Evolutionary conservation across 306 rosid genomes (phyloP).

Genomic region (Ormosia emarginata): DNA sequence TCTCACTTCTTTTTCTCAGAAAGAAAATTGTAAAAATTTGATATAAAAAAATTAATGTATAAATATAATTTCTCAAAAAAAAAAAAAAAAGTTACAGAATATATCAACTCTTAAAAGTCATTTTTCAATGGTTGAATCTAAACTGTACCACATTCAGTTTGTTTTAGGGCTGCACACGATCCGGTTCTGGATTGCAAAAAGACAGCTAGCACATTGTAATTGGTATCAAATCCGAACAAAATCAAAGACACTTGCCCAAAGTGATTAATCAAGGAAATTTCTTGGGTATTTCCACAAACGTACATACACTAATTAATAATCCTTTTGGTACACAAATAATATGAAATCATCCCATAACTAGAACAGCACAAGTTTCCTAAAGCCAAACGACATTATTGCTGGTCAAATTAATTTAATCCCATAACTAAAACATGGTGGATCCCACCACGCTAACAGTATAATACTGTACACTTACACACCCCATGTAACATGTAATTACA

Average conservation of each 20-base stretch:
- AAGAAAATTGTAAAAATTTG: too few relatives aligned
- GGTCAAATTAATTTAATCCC: not conserved
- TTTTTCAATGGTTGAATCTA: too few relatives aligned
- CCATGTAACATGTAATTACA: not conserved
- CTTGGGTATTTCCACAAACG: not conserved
- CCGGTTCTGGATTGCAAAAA: too few relatives aligned
- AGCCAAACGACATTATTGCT: not conserved
- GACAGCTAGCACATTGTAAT: not conserved
- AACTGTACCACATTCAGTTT: too few relatives aligned
- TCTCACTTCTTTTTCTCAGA: too few relatives aligned
- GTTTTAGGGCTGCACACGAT: too few relatives aligned
- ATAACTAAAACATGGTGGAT: not conserved
- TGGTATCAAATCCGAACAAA: not conserved
- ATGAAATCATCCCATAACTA: too few relatives aligned
- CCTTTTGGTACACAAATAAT: not conserved
- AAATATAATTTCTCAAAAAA: too few relatives aligned
- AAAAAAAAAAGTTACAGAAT: too few relatives aligned
- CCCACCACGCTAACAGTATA: conserved; percentile 11
- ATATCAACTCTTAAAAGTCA: too few relatives aligned
- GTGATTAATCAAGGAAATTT: not conserved
- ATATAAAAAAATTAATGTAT: too few relatives aligned
- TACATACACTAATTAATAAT: not conserved
- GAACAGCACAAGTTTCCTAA: not conserved
- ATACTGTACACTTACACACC: not conserved
- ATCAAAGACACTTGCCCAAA: not conserved